Evolutionary conservation across 2,329 filamentous ascomycete genomes (phyloP), one percentile per base, ranked within the genome.

Genomic region (Verticillium nubilum): DNA sequence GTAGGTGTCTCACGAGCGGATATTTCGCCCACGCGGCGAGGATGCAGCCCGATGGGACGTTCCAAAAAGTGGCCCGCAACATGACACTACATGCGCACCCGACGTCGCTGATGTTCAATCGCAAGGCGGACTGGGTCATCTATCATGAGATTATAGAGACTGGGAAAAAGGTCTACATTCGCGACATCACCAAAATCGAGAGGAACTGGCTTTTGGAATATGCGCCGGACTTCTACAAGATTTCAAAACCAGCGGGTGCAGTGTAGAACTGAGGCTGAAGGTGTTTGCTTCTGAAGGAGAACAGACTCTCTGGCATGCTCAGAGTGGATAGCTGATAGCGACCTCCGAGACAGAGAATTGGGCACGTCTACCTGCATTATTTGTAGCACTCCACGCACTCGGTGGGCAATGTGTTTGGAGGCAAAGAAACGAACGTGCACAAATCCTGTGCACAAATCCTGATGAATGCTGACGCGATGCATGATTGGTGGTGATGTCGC

Each of bases 101-200:
- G 0, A 96, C 86, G 69, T 96, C 90, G 42, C 76, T 98, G 66
- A 92, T 98, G 86, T 98, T 98, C 79, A 96, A 97, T 73, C 87
- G 93, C 59, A 97, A 96, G 77, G 92, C 92, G 12, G 92, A 97
- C 64, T 98, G 94, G 92, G 92, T 98, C 10, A 84, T 99, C 33
- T 99, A 97, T 70, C 90, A 96, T 67, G 94, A 97, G 75, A 86
- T 97, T 37, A 86, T 97, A 80, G 91, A 98, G 76, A 96, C 91
- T 4, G 86, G 89, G 10, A 86, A 85, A 64, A 98, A 98, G 80
- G 92, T 85, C 0, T 98, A 89, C 70, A 96, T 99, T 67, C 82
- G 92, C 59, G 94, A 98, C 73, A 79, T 98, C 61, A 95, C 88
- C n/a, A 95, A 91, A 77, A 90, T 98, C 67, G 91, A 97, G 71